These are phyloP conservation scores for Pyrenophora seminiperda DNA, from an alignment of 2,329 filamentous ascomycete species.

Conservation along the genomic window DNA sequence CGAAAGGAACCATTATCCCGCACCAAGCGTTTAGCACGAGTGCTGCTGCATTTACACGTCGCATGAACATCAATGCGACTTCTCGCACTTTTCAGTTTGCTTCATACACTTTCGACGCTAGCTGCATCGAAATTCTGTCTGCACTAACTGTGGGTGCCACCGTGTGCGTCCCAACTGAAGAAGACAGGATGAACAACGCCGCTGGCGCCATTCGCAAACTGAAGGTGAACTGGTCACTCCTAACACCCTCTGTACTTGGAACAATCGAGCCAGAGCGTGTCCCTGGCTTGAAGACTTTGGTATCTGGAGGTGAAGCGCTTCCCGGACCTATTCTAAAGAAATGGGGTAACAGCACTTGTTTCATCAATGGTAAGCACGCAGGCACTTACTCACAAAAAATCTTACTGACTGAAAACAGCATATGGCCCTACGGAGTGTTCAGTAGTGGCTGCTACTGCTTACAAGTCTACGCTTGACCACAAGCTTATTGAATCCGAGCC, in stretches of 20 bases:
- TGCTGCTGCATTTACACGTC: conserved; percentile 34
- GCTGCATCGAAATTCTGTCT: conserved; percentile 60
- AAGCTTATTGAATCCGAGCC: conserved; percentile 34
- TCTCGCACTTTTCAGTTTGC: conserved; percentile 63
- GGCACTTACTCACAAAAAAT: too few species aligned
- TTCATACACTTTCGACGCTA: conserved; percentile 62
- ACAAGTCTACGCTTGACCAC: conserved; percentile 33
- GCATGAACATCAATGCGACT: conserved; percentile 52
- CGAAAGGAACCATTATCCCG: conserved; percentile 67
- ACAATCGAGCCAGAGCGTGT: conserved; percentile 50
- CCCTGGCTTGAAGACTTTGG: conserved; percentile 51
- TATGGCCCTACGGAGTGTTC: conserved; percentile 45
- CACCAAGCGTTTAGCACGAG: conserved; percentile 64
- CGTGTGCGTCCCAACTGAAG: conserved; percentile 61
- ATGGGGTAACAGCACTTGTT: conserved; percentile 51
- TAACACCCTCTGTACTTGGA: conserved; percentile 44
- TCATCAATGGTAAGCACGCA: conserved; percentile 53
- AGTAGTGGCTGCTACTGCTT: conserved; percentile 32
- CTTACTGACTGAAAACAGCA: conserved; percentile 15
- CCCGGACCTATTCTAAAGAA: conserved; percentile 50
- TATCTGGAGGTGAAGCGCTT: conserved; percentile 52
- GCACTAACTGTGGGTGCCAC: conserved; percentile 58
- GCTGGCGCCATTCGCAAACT: conserved; percentile 49
- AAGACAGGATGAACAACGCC: conserved; percentile 59
- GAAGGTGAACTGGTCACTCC: conserved; percentile 36